Percentiles rank a stretch among this genome's conserved stretches.
Conservation (phyloP, 495 filamentous ascomycete genomes). For the Darksidea phi region DNA sequence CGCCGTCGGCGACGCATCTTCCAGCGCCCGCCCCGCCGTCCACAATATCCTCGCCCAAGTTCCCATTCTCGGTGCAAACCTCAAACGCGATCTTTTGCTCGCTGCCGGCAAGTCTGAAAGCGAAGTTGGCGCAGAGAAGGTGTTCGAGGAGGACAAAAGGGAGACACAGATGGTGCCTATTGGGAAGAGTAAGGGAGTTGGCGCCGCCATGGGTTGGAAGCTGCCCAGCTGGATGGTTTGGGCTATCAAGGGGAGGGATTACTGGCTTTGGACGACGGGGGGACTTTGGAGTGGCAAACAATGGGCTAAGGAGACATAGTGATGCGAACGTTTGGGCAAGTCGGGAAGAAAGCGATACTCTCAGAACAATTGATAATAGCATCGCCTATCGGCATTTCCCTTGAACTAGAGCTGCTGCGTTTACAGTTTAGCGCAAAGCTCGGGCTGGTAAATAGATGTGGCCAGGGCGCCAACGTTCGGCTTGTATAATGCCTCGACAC, state of each 20-base stretch:
- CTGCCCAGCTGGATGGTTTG: conserved; percentile 59
- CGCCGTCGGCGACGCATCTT: conserved; percentile 46
- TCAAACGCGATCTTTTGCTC: conserved; percentile 45
- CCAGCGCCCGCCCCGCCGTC: conserved; percentile 38
- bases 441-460: too few species aligned
- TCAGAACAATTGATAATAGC: too few species aligned
- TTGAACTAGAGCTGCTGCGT: too few species aligned
- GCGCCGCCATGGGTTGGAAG: conserved; percentile 54
- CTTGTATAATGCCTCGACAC: too few species aligned
- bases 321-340: too few species aligned
- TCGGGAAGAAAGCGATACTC: too few species aligned
- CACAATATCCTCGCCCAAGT: conserved; percentile 44
- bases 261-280: conserved; percentile 40
- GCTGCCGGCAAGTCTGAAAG: conserved; percentile 5
- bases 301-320: conserved; percentile 27
- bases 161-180: conserved; percentile 55
- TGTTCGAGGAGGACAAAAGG: conserved; percentile 37
- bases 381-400: too few species aligned
- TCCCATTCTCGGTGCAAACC: conserved; percentile 48
- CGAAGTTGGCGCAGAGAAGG: conserved; percentile 30
- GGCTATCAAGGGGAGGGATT: conserved; percentile 62
- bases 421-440: too few species aligned
- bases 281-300: conserved; percentile 31
- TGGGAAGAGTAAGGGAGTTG: conserved; percentile 55
- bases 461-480: too few species aligned